A percentile compares a stretch with the other conserved stretches of the same genome.
phyloP scores from a whole-genome alignment of 2,329 filamentous ascomycete genomes.

The Beauveria varroae region DNA sequence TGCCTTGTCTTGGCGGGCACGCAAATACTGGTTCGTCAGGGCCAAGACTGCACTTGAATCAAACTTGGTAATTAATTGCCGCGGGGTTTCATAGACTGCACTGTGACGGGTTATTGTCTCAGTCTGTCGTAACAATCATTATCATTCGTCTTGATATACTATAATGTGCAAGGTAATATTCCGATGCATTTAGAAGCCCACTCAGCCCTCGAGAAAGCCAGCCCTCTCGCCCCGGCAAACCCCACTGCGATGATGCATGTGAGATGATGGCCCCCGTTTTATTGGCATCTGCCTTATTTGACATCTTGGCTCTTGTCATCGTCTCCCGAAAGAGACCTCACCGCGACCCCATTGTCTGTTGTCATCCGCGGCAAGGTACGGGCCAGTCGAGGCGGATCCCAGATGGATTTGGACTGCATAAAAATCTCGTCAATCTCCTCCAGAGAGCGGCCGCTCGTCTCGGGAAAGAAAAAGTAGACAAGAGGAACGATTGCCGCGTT shows the following conservation, averaged over 20 bases:
- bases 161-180: not conserved
- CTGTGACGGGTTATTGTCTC: not conserved
- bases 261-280: not conserved
- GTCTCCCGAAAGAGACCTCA: not conserved
- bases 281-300: not conserved
- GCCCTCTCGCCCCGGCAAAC: not conserved
- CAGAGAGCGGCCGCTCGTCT: slow-evolving; percentile 39
- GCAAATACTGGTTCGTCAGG: not conserved
- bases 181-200: not conserved
- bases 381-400: slow-evolving; percentile 11
- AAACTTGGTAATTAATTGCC: too few relatives aligned
- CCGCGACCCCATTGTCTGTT: not conserved
- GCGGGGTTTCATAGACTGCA: not conserved
- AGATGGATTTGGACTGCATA: slow-evolving; percentile 11
- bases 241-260: not conserved
- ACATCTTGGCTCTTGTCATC: not conserved
- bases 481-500: slow-evolving; percentile 33
- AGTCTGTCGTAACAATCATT: not conserved
- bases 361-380: slow-evolving; percentile 4
- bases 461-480: slow-evolving; percentile 37
- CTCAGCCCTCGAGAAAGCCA: not conserved
- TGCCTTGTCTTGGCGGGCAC: too few relatives aligned
- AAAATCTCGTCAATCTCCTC: slow-evolving; percentile 51
- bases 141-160: not conserved
- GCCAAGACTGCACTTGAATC: too few relatives aligned